Percentiles rank a stretch among this genome's conserved stretches.
Evolutionary conservation across 768 basidiomycete species (phyloP).

Genomic region (Boletus rex-veris): DNA sequence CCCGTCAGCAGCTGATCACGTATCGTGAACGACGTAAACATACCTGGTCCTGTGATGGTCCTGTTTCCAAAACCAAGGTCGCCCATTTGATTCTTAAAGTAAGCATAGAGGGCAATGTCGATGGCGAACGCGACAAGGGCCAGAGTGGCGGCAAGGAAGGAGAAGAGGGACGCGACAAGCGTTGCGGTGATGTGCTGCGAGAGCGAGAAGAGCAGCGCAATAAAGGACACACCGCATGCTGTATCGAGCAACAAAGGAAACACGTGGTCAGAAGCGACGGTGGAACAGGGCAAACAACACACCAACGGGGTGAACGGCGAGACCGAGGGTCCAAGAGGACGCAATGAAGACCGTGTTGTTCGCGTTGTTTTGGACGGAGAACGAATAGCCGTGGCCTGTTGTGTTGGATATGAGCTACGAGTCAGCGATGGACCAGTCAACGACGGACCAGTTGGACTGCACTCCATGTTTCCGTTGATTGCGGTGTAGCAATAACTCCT

Average conservation of each 20-base stretch:
- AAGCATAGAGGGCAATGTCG: conserved; percentile 70
- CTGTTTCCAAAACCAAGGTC: conserved; percentile 40
- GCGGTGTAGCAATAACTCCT: conserved; percentile 65
- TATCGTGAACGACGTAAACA: conserved; percentile 14
- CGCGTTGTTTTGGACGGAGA: conserved; percentile 28
- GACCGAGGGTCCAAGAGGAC: conserved; percentile 66
- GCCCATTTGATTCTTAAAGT: conserved; percentile 54
- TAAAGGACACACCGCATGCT: conserved; percentile 54
- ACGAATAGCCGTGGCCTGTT: conserved; percentile 54
- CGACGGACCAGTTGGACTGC: conserved; percentile 43
- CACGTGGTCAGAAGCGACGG: conserved; percentile 1
- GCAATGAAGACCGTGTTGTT: conserved; percentile 39
- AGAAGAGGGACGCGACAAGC: conserved; percentile 43
- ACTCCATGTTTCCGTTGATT: conserved; percentile 37
- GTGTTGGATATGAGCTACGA: neutral
- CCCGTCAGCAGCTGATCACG: neutral
- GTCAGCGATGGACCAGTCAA: neutral
- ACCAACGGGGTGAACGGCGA: conserved; percentile 77
- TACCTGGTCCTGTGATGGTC: conserved; percentile 67
- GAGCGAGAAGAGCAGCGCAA: conserved; percentile 62
- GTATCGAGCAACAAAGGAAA: neutral
- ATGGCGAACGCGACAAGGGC: conserved; percentile 72
- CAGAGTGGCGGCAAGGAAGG: conserved; percentile 67
- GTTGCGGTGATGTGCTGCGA: conserved; percentile 50
- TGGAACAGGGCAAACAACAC: conserved; percentile 21